Evolutionary conservation across 2,329 filamentous ascomycete species (phyloP).

Genomic region (Venturia aucupariae): DNA sequence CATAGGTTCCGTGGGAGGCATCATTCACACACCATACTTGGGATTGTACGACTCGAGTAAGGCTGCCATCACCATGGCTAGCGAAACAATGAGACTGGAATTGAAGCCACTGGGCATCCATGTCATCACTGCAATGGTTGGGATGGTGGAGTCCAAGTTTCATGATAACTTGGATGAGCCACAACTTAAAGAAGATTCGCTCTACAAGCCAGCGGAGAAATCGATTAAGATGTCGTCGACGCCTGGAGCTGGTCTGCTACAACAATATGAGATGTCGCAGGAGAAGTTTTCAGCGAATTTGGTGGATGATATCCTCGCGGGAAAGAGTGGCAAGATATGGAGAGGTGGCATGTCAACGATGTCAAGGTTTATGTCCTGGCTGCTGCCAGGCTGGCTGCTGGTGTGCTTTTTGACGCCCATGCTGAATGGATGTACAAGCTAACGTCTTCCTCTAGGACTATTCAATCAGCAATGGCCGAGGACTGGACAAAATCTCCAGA

Average conservation of each 20-base stretch:
- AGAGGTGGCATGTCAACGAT: neutral
- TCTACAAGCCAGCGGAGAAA: slow-evolving; percentile 10
- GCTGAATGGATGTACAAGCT: neutral
- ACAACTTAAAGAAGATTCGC: neutral
- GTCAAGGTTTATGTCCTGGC: neutral
- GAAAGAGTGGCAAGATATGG: neutral
- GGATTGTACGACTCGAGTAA: slow-evolving; percentile 23
- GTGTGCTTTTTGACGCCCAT: neutral
- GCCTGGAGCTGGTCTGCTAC: neutral
- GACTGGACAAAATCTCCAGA: neutral
- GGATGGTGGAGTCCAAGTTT: slow-evolving; percentile 1
- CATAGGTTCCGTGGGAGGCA: slow-evolving; percentile 27
- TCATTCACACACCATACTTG: slow-evolving; percentile 26
- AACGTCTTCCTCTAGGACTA: neutral
- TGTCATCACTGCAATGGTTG: slow-evolving; percentile 15
- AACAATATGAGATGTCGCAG: neutral
- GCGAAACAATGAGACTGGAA: slow-evolving; percentile 20
- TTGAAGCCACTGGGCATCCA: slow-evolving; percentile 19
- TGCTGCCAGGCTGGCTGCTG: neutral
- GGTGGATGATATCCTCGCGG: neutral
- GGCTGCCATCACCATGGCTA: slow-evolving; percentile 27
- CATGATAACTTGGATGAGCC: slow-evolving; percentile 1
- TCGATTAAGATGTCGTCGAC: neutral
- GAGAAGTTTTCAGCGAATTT: neutral
- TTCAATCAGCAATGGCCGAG: neutral